These are phyloP conservation scores for Barnettozyma botsteinii DNA, from an alignment of 805 yeast genomes.

Conservation along the genomic window DNA sequence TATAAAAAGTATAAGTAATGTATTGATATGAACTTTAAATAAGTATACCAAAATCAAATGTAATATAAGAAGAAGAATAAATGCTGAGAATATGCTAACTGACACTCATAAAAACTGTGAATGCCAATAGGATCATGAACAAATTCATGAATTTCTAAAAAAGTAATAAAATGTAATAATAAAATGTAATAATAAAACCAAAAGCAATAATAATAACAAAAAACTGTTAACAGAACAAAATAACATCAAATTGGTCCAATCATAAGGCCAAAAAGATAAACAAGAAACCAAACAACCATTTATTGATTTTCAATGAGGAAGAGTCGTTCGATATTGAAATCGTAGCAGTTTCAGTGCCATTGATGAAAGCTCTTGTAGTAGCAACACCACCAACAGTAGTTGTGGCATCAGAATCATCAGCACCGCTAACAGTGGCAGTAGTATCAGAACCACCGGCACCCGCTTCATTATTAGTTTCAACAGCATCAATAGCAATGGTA, in stretches of 20 bases:
- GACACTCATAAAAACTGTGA: no score
- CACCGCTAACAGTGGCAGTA: not conserved
- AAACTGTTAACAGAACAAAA: not conserved
- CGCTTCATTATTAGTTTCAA: not conserved
- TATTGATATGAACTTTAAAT: no score
- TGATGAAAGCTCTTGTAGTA: no score
- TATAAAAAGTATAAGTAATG: no score
- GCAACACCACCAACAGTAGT: not conserved
- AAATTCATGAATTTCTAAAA: no score
- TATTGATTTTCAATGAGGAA: constrained; percentile 1
- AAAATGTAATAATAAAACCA: no score
- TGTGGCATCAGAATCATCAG: not conserved
- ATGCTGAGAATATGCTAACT: no score
- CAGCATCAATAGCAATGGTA: not conserved
- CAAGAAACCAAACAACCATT: constrained; percentile 1
- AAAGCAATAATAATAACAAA: not conserved
- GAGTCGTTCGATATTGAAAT: not conserved
- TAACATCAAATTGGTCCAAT: no score
- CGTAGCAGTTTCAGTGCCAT: not conserved
- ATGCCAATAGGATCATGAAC: no score
- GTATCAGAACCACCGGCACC: not conserved
- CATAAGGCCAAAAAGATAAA: constrained; percentile 1
- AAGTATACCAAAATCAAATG: no score
- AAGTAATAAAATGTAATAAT: no score
- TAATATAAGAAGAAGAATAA: no score